These are phyloP conservation scores for Ogataea kodamae DNA, from an alignment of 805 yeast species.

Conservation along the genomic window DNA sequence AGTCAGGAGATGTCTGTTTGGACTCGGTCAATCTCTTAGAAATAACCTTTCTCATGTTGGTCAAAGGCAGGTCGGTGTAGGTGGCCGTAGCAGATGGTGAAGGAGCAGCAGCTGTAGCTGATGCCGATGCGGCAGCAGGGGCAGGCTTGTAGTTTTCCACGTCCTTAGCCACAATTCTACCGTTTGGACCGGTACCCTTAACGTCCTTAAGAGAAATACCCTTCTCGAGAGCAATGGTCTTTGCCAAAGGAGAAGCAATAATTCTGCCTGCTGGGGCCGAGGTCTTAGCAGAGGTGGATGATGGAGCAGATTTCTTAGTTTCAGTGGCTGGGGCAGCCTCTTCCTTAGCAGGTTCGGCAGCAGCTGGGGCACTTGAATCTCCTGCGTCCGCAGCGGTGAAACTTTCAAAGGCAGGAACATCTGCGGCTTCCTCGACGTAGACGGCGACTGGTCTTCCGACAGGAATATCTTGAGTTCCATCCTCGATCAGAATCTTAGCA, in stretches of 20 bases:
- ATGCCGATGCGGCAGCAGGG: constrained; percentile 43
- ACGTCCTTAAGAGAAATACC: constrained; percentile 83
- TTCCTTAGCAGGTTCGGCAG: constrained; percentile 5
- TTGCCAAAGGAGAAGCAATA: constrained; percentile 93
- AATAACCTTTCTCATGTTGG: constrained; percentile 91
- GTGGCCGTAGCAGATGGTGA: constrained; percentile 45
- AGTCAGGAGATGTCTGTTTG: constrained; percentile 83
- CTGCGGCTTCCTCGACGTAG: constrained; percentile 81
- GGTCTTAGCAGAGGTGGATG: constrained; percentile 24
- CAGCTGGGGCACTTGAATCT: constrained; percentile 40
- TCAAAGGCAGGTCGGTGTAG: constrained; percentile 79
- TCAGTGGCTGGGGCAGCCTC: constrained; percentile 19
- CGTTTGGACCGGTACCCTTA: constrained; percentile 92
- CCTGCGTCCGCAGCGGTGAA: constrained; percentile 84
- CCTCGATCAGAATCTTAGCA: constrained; percentile 81
- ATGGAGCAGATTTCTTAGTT: constrained; percentile 13
- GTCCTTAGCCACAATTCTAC: constrained; percentile 90
- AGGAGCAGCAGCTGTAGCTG: constrained; percentile 43
- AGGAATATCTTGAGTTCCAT: constrained; percentile 85
- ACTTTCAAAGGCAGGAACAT: constrained; percentile 82
- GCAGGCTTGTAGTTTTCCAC: constrained; percentile 66
- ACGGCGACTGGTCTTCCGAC: constrained; percentile 97
- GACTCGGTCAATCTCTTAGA: constrained; percentile 86
- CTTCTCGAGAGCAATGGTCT: constrained; percentile 85
- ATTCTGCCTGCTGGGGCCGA: constrained; percentile 56